These are phyloP conservation scores for Xylariaceae sp. DNA, from an alignment of 2,329 filamentous ascomycete species.

Conservation along the genomic window DNA sequence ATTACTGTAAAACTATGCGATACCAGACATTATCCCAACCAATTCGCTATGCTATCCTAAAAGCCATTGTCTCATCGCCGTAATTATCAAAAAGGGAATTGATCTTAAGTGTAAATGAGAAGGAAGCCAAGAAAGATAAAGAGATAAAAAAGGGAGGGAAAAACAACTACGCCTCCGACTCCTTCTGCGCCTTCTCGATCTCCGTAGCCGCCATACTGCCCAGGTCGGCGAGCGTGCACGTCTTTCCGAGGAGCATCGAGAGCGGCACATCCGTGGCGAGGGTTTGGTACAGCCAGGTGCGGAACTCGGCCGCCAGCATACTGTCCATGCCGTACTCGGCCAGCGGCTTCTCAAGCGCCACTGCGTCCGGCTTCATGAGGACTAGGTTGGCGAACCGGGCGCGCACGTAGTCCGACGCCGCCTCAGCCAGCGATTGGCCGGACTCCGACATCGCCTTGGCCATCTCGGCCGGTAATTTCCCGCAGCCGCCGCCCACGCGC, in stretches of 20 bases:
- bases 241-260: conserved; percentile 1
- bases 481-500: background rate
- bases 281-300: conserved; percentile 27
- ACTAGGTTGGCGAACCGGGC: conserved; percentile 12
- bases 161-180: background rate
- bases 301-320: conserved; percentile 31
- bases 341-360: conserved; percentile 15
- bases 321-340: conserved; percentile 27
- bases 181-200: background rate
- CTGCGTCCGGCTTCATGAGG: conserved; percentile 7
- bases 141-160: background rate
- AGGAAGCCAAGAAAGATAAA: too few species aligned
- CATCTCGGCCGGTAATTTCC: background rate
- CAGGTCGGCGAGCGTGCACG: conserved; percentile 1
- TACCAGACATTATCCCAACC: too few species aligned
- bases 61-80: too few species aligned
- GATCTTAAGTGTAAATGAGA: too few species aligned
- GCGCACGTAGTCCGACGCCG: conserved; percentile 6
- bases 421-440: background rate
- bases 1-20: too few species aligned
- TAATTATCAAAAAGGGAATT: too few species aligned
- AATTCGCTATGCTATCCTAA: too few species aligned
- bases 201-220: background rate
- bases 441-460: conserved; percentile 1
- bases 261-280: conserved; percentile 30